A percentile compares a stretch with the other conserved stretches of the same genome.
phyloP scores from a whole-genome alignment of 2,329 filamentous ascomycete species.

The Aspergillus terreus region DNA sequence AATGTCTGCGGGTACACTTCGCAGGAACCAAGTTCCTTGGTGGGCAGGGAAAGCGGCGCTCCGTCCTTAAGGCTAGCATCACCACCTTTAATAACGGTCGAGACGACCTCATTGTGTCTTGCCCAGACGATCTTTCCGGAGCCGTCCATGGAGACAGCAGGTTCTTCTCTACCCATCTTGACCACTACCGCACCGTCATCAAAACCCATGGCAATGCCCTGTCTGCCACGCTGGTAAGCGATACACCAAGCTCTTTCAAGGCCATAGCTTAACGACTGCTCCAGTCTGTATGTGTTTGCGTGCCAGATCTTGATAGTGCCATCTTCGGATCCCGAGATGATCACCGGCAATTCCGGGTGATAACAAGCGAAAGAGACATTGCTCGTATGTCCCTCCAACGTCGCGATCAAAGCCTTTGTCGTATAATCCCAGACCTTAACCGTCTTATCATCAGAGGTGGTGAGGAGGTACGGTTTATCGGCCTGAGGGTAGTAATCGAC shows the following conservation, averaged over 20 bases:
- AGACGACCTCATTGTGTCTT: conserved; percentile 89
- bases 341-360: conserved; percentile 92
- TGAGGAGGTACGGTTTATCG: conserved; percentile 81
- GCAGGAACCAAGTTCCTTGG: conserved; percentile 92
- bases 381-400: conserved; percentile 92
- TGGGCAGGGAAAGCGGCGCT: conserved; percentile 76
- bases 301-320: conserved; percentile 98
- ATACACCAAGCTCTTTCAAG: conserved; percentile 97
- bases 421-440: conserved; percentile 99
- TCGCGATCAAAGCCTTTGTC: conserved; percentile 94
- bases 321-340: conserved; percentile 96
- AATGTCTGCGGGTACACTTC: conserved; percentile 96
- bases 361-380: conserved; percentile 99
- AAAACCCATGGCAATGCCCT: conserved; percentile 92
- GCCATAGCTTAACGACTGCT: conserved; percentile 94
- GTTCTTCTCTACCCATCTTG: conserved; percentile 95
- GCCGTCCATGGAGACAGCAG: conserved; percentile 93
- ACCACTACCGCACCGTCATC: conserved; percentile 97
- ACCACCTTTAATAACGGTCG: conserved; percentile 88
- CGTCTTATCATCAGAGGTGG: conserved; percentile 92
- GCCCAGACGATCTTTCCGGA: conserved; percentile 97
- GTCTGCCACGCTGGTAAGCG: conserved; percentile 88
- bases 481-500: conserved; percentile 78
- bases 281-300: conserved; percentile 92
- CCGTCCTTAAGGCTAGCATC: conserved; percentile 85